Percentiles rank a stretch among this genome's conserved stretches.
Evolutionary conservation across 208 protist species (phyloP).

Genomic region (Phytomonas sp.): DNA sequence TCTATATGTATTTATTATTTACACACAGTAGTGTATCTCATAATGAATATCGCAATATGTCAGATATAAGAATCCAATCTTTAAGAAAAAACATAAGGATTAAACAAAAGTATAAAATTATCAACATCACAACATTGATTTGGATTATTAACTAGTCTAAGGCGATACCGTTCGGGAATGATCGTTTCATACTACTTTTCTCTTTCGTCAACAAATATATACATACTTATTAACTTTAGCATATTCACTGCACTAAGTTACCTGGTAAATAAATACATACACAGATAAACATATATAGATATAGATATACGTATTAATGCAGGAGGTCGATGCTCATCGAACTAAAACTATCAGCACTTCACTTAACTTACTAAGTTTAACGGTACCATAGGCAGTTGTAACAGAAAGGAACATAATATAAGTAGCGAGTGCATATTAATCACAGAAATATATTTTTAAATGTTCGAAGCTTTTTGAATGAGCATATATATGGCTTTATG

Average conservation of each 20-base stretch:
- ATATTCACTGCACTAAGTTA: not conserved
- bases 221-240: not conserved
- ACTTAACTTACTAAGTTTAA: not conserved
- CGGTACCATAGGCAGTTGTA: not conserved
- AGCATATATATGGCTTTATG: not conserved
- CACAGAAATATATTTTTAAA: not conserved
- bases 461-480: not conserved
- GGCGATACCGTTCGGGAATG: not conserved
- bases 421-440: not conserved
- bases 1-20: too few species aligned
- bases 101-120: not conserved
- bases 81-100: not conserved
- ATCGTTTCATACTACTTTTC: not conserved
- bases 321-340: not conserved
- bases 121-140: not conserved
- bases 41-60: not conserved
- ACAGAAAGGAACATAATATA: not conserved
- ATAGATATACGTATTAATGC: conserved; percentile 12
- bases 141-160: not conserved
- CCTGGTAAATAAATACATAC: not conserved
- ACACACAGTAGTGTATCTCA: not conserved
- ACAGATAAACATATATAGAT: conserved; percentile 17
- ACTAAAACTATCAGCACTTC: not conserved
- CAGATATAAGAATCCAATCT: not conserved
- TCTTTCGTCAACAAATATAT: conserved; percentile 1